Conservation (phyloP, 306 rosid genomes). For the Cajanus cajan region DNA sequence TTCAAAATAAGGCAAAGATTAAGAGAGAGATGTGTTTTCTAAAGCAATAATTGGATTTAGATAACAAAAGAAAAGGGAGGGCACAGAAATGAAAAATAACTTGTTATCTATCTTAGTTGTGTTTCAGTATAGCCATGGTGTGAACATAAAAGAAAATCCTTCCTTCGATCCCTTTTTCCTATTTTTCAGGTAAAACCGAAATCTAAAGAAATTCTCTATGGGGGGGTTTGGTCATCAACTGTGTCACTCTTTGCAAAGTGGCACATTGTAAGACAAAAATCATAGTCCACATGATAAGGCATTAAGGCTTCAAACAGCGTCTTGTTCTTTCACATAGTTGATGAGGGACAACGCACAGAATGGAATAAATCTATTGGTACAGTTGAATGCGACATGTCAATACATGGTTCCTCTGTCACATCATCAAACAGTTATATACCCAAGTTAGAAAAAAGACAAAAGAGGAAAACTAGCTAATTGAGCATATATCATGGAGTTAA, state of each 20-base stretch:
- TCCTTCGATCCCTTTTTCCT: background rate
- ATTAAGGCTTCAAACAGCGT: background rate
- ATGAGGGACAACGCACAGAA: conserved; percentile 26
- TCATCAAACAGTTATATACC: conserved; percentile 17
- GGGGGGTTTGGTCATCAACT: background rate
- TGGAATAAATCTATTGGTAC: conserved; percentile 21
- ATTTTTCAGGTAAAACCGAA: background rate
- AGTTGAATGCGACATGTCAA: conserved; percentile 9
- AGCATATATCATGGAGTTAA: background rate
- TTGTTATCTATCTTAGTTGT: background rate
- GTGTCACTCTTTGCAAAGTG: background rate
- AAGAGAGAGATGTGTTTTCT: background rate
- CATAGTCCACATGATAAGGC: background rate
- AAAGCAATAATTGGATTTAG: background rate
- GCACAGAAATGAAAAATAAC: background rate
- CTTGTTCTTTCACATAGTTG: conserved; percentile 27
- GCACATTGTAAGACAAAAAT: background rate
- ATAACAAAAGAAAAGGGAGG: background rate
- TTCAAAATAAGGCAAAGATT: background rate
- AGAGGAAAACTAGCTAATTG: background rate
- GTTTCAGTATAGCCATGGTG: background rate
- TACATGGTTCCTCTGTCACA: conserved; percentile 27
- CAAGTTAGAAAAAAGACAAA: background rate
- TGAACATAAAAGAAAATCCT: background rate
- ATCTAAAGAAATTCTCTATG: background rate